phyloP scores from a whole-genome alignment of 176 grass and related monocot genomes.

The barley (Hordeum vulgare) region DNA sequence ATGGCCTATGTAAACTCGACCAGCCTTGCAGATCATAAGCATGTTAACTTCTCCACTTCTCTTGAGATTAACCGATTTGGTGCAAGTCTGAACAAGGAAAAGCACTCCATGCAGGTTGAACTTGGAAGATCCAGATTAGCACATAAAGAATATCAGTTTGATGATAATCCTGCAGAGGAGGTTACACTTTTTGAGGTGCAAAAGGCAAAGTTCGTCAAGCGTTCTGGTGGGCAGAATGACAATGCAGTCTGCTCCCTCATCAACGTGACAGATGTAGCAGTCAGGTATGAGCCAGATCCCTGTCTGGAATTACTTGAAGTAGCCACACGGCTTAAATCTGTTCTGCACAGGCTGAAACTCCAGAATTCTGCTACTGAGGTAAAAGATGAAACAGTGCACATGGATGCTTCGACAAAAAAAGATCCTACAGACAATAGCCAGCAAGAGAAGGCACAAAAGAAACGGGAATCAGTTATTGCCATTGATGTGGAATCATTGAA shows the following conservation, averaged over 20 bases:
- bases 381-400: conserved; percentile 59
- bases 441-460: conserved; percentile 60
- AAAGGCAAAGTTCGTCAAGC: conserved; percentile 85
- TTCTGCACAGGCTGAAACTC: conserved; percentile 56
- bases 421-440: conserved; percentile 41
- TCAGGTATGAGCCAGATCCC: conserved; percentile 83
- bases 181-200: conserved; percentile 58
- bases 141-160: conserved; percentile 60
- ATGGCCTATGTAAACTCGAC: conserved; percentile 62
- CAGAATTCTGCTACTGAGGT: conserved; percentile 50
- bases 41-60: conserved; percentile 69
- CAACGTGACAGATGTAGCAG: conserved; percentile 66
- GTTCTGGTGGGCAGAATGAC: conserved; percentile 68
- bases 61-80: conserved; percentile 63
- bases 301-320: conserved; percentile 76
- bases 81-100: conserved; percentile 78
- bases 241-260: conserved; percentile 70
- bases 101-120: conserved; percentile 77
- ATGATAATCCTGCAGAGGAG: conserved; percentile 47
- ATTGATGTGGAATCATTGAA: conserved; percentile 85
- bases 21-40: conserved; percentile 45
- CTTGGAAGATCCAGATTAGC: conserved; percentile 54
- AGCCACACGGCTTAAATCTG: conserved; percentile 61
- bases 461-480: conserved; percentile 82
- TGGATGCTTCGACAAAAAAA: conserved; percentile 30